These are phyloP conservation scores for Plantago coronopus DNA, from an alignment of 305 asterid genomes.

Conservation along the genomic window DNA sequence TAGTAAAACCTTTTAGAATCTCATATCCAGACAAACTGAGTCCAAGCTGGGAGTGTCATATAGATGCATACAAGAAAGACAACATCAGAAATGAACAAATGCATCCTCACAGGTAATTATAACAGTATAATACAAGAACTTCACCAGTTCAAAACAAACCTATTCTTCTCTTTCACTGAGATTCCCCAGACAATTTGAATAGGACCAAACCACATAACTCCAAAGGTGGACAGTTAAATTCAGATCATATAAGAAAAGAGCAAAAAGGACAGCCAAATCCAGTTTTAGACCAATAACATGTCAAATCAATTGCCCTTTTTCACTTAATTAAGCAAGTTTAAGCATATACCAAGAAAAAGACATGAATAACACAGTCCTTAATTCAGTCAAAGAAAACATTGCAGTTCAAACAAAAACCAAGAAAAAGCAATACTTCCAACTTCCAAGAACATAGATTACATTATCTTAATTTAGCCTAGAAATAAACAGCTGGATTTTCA, in stretches of 20 bases:
- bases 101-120: slow-evolving; percentile 26
- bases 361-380: background rate
- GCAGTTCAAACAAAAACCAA: no score
- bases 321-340: slow-evolving; percentile 9
- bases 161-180: slow-evolving; percentile 31
- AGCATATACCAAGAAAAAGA: background rate
- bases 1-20: slow-evolving; percentile 11
- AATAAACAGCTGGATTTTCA: background rate
- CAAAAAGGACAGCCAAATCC: slow-evolving; percentile 41
- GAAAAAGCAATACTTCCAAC: slow-evolving; percentile 34
- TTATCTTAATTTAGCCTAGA: background rate
- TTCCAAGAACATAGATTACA: slow-evolving; percentile 29
- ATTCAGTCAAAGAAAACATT: slow-evolving; percentile 5
- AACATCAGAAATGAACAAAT: slow-evolving; percentile 33
- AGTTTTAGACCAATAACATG: slow-evolving; percentile 32
- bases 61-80: slow-evolving; percentile 41
- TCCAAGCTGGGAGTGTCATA: slow-evolving; percentile 19
- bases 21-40: background rate
- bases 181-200: slow-evolving; percentile 55
- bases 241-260: slow-evolving; percentile 30
- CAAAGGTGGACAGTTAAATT: slow-evolving; percentile 42
- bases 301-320: slow-evolving; percentile 30
- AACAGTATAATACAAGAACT: slow-evolving; percentile 31
- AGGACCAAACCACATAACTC: slow-evolving; percentile 54
- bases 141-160: slow-evolving; percentile 39